These are phyloP conservation scores for Botryococcus braunii DNA, from an alignment of 163 green algal species.

Conservation along the genomic window DNA sequence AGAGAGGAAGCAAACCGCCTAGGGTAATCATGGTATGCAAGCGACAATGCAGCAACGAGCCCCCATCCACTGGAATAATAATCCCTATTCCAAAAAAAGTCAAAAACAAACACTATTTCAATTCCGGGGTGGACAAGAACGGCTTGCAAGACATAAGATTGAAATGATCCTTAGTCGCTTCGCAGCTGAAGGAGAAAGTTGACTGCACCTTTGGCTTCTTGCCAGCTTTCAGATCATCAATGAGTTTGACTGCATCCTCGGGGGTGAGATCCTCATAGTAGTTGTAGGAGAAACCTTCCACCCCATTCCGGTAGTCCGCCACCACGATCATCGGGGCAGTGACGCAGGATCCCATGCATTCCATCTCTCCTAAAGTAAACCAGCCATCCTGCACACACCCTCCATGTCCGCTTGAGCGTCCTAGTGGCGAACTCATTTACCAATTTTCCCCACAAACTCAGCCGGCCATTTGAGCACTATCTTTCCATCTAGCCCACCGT, in stretches of 20 bases:
- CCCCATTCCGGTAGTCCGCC: slow-evolving; percentile 90
- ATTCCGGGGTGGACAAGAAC: background rate
- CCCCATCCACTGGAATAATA: background rate
- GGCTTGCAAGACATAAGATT: background rate
- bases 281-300: slow-evolving; percentile 91
- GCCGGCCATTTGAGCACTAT: too few relatives aligned
- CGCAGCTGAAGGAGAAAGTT: background rate
- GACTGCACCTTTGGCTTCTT: slow-evolving; percentile 62
- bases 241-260: slow-evolving; percentile 59
- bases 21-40: background rate
- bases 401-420: too few relatives aligned
- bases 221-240: slow-evolving; percentile 75
- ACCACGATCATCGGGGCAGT: slow-evolving; percentile 98
- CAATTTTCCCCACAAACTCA: too few relatives aligned
- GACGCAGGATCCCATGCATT: slow-evolving; percentile 99
- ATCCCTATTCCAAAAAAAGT: background rate
- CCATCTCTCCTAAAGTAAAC: slow-evolving; percentile 99
- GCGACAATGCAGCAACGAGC: background rate
- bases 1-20: background rate
- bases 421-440: too few relatives aligned
- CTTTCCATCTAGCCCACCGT: too few relatives aligned
- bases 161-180: background rate
- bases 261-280: slow-evolving; percentile 98
- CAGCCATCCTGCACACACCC: slow-evolving; percentile 59
- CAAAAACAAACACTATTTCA: background rate